Percentiles rank a stretch among this genome's conserved stretches.
These are phyloP conservation scores for Kurtzmaniella quercitrusa DNA, from an alignment of 1,139 yeast species.

Conservation along the genomic window DNA sequence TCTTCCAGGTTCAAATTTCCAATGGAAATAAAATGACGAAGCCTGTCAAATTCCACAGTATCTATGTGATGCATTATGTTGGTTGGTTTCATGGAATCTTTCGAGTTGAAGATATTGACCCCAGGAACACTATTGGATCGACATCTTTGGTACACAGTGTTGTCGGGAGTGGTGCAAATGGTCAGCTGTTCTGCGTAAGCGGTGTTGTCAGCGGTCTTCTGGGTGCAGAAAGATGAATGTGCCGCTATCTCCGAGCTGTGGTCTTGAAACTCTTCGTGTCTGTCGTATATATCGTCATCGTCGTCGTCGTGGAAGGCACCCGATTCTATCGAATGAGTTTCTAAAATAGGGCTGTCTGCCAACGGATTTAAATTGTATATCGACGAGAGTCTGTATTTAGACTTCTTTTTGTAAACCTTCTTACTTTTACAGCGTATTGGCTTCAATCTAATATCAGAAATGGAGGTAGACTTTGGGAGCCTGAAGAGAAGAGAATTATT, in stretches of 20 bases:
- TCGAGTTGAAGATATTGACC: constrained; percentile 8
- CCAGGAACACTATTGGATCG: constrained; percentile 7
- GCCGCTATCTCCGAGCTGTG: not conserved
- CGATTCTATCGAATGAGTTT: not conserved
- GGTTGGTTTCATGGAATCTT: constrained; percentile 1
- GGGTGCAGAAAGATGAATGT: not conserved
- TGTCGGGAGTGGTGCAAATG: constrained; percentile 14
- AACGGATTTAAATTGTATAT: constrained; percentile 38
- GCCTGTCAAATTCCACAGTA: constrained; percentile 15
- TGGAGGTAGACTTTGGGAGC: constrained; percentile 19
- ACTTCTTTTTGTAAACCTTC: constrained; percentile 37
- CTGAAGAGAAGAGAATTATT: constrained; percentile 9
- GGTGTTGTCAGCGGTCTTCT: not conserved
- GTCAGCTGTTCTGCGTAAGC: constrained; percentile 9
- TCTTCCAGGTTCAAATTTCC: constrained; percentile 2
- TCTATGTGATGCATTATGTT: constrained; percentile 9
- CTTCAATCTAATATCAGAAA: constrained; percentile 36
- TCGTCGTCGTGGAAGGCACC: constrained; percentile 2
- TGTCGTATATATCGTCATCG: not conserved
- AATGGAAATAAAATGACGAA: constrained; percentile 23
- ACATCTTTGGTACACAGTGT: constrained; percentile 10
- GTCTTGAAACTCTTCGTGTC: not conserved
- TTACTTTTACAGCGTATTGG: constrained; percentile 36
- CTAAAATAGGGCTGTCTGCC: constrained; percentile 12
- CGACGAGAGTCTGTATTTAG: constrained; percentile 36